Base-by-base conservation (phyloP, 1,139 yeast species). In the Diutina pseudorugosa region DNA sequence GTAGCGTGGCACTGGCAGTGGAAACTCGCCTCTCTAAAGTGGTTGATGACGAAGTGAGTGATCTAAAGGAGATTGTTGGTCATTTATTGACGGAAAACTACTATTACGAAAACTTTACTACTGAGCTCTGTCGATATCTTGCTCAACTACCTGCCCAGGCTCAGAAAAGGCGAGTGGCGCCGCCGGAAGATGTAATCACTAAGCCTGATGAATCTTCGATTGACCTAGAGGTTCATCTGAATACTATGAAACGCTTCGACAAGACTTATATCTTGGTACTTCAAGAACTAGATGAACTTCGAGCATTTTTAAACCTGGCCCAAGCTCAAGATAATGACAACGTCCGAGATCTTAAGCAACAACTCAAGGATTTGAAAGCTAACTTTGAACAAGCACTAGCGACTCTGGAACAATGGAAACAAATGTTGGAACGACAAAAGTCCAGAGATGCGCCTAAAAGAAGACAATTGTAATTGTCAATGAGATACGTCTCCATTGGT, bases 371-470 rank as follows among this genome's bases (percentile, higher is more conserved):
- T 14, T 23, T 23, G 47, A 43, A 25, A 12, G 18, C 23, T 12
- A 43, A 23, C n/a, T 43, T 43, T 23, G 47, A 43, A 23, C 30
- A 43, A n/a, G 30, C 47, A 6, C n/a, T 43, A n/a, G 33, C 30
- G 6, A 43, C 47, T 12, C 30, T 43, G 47, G 47, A 43, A 43
- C n/a, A 21, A 21, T 43, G 47, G 47, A 43, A 43, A 43, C 30
- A 43, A 21, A 43, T 21, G 33, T 14, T 12, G 23, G 19, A 43
- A 21, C 47, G 47, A 14, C 33, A 23, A 9, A 21, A 43, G 33
- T 12, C 18, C 11, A 30, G 11, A 6, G n/a, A 30, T 30, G 36
- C 11, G n/a, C 5, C 12, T 30, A 11, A 30, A 4, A 12, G n/a
- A 30, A 14, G n/a, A 14, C n/a, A 30, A 30, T 9, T 7, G 25